Percentiles rank a stretch among this genome's conserved stretches.
Evolutionary conservation across 192 early-diverging fungal genomes (phyloP).

Genomic region (Podila horticola): DNA sequence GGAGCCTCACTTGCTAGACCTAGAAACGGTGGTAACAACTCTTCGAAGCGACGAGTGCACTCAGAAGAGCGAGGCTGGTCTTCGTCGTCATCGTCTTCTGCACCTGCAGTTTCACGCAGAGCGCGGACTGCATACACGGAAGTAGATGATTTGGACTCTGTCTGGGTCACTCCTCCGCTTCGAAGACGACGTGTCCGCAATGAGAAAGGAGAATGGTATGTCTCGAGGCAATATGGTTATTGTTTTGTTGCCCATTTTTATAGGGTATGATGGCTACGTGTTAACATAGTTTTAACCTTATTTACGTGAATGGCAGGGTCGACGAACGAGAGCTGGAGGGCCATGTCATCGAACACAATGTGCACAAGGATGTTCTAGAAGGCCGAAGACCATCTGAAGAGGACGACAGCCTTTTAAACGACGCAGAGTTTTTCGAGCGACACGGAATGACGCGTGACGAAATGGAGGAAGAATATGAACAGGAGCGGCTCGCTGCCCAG

Average conservation of each 20-base stretch:
- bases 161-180: conserved; percentile 38
- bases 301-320: conserved; percentile 50
- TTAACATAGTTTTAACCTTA: background rate
- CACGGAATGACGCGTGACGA: conserved; percentile 48
- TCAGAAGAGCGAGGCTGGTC: conserved; percentile 45
- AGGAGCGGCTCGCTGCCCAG: conserved; percentile 56
- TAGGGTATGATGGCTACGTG: background rate
- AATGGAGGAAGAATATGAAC: conserved; percentile 53
- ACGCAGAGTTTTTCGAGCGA: conserved; percentile 24
- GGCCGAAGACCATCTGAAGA: conserved; percentile 13
- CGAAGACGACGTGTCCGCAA: conserved; percentile 71
- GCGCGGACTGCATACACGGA: background rate
- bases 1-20: conserved; percentile 43
- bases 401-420: conserved; percentile 9
- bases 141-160: conserved; percentile 20
- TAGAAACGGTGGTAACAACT: conserved; percentile 45
- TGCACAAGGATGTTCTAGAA: conserved; percentile 11
- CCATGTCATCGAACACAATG: conserved; percentile 65
- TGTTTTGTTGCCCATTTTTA: background rate
- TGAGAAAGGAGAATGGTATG: conserved; percentile 69
- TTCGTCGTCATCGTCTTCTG: conserved; percentile 36
- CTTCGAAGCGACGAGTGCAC: conserved; percentile 15
- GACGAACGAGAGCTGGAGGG: conserved; percentile 66
- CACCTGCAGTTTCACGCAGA: conserved; percentile 9
- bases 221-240: background rate